Evolutionary conservation across 805 yeast species (phyloP).

Genomic region (Cyberlindnera mycetangii): DNA sequence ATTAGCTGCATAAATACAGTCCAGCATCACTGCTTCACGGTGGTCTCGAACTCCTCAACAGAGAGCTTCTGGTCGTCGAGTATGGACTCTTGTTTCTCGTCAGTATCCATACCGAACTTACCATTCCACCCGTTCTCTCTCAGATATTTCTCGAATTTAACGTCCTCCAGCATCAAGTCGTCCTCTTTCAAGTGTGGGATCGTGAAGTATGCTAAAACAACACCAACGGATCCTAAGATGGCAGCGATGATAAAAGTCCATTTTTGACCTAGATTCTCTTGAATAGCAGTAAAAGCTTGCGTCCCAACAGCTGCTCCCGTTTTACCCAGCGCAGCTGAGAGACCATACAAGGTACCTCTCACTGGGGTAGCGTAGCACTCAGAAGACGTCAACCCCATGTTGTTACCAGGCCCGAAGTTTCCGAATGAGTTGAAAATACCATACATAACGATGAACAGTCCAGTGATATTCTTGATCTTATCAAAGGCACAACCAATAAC

Average conservation of each 20-base stretch:
- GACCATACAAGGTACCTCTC: conserved; percentile 72
- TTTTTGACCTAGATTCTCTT: conserved; percentile 55
- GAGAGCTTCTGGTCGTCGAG: not conserved
- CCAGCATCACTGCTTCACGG: not conserved
- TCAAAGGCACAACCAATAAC: conserved; percentile 65
- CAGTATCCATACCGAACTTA: conserved; percentile 32
- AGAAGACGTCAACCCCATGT: conserved; percentile 63
- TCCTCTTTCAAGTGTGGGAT: conserved; percentile 69
- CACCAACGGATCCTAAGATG: conserved; percentile 63
- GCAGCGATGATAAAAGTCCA: conserved; percentile 86
- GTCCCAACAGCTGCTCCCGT: conserved; percentile 84
- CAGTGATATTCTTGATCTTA: conserved; percentile 52
- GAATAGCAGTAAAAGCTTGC: conserved; percentile 66
- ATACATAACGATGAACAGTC: conserved; percentile 66
- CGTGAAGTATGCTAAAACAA: conserved; percentile 53
- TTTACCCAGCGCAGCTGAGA: conserved; percentile 78
- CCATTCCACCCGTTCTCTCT: conserved; percentile 57
- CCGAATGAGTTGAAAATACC: conserved; percentile 71
- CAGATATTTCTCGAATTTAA: conserved; percentile 57
- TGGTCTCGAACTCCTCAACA: not conserved
- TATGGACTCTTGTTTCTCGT: not conserved
- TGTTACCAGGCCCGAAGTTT: conserved; percentile 77
- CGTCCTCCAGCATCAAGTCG: conserved; percentile 65
- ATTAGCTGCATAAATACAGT: too few species aligned
- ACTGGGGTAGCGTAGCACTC: conserved; percentile 76